Base-by-base conservation (phyloP, 1,139 yeast species). In the Yamadazyma triangularis region DNA sequence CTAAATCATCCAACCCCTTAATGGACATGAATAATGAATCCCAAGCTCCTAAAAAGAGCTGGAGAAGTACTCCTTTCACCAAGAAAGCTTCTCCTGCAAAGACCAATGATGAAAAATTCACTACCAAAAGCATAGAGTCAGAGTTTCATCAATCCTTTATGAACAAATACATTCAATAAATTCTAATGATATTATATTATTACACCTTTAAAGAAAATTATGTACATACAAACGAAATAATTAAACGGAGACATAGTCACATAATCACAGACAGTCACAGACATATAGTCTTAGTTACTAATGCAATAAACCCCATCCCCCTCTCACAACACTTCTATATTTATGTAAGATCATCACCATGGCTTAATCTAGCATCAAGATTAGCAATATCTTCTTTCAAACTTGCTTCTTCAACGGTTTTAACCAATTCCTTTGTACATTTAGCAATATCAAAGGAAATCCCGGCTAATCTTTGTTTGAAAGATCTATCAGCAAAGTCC, bases 381-480 rank as follows among this genome's bases (percentile, higher is more conserved):
- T 70, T 58, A 9, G 69, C 74, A 38, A 84, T 81, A 47, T 85
- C 94, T 45, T 81, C 89, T 47, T 83, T 83, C 48, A 88, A 64
- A 51, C 91, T 83, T 16, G 95, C 95, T 51, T 88, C 96, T 55
- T 89, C 97, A 5, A 89, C 96, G 2, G 95, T 84, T 63, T 88
- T 89, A 22, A 89, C 97, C 53, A 89, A 72, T 56, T 89, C 97
- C 55, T 89, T 89, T 9, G 96, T 89, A 55, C 95, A 84, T 58
- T 91, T 87, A 28, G 96, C 96, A 63, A 89, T 86, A 53, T 91
- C 97, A 60, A 88, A 91, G 14, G 96, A 88, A 41, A 88, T 83
- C 2, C 96, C 97, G 0, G 97, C 97, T 42, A 91, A 73, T 45
- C 96, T 74, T 59, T 89, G 97, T 57, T 82, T 84, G 64, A 87